Conservation (phyloP, 2,329 filamentous ascomycete species). For the Alternaria burnsii region DNA sequence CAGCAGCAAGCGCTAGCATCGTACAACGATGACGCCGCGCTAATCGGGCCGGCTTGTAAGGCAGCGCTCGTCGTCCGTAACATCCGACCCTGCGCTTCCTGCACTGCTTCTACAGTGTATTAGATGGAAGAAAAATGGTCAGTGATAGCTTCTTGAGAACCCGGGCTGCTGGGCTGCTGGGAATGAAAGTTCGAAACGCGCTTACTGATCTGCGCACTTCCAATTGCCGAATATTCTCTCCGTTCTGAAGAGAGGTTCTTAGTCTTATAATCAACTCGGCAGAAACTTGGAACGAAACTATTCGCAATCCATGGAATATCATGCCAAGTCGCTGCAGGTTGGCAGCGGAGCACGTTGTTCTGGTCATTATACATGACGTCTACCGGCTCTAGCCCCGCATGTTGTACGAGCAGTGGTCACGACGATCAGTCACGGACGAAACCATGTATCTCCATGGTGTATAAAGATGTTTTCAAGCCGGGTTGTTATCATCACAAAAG, state of each 20-base stretch:
- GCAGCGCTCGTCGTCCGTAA: accelerated
- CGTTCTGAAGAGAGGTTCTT: background rate
- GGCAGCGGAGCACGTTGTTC: background rate
- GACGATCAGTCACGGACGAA: too few species aligned
- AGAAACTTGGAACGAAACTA: background rate
- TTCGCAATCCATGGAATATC: background rate
- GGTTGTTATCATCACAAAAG: background rate
- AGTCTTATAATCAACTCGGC: background rate
- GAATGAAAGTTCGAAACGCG: accelerated
- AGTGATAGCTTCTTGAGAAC: too few species aligned
- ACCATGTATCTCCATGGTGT: background rate
- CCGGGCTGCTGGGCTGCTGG: too few species aligned
- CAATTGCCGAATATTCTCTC: background rate
- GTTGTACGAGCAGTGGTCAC: background rate
- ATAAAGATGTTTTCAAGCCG: background rate
- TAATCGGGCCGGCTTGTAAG: background rate
- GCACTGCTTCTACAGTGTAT: too few species aligned
- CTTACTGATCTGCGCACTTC: background rate
- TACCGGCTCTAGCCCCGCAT: background rate
- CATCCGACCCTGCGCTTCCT: too few species aligned
- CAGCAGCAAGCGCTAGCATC: background rate
- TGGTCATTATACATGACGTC: background rate
- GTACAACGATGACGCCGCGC: background rate
- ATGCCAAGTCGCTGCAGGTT: background rate
- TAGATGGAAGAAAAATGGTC: too few species aligned